Conservation (phyloP, 345 rosid species). For the Triadica sebifera region DNA sequence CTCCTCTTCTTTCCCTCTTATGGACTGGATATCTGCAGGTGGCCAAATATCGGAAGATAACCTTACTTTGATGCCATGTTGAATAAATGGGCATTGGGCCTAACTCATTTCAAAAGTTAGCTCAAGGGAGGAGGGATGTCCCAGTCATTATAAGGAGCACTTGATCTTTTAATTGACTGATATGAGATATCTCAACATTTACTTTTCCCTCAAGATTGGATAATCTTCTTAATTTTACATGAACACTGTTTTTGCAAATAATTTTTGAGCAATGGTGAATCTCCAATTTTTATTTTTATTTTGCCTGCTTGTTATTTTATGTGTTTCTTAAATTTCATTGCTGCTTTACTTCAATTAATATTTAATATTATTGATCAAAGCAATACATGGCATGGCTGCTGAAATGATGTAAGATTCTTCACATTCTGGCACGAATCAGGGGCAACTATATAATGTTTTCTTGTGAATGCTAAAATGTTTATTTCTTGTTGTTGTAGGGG, state of each 20-base stretch:
- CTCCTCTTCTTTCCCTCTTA: no score
- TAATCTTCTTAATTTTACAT: not conserved
- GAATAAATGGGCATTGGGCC: no score
- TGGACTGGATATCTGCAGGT: no score
- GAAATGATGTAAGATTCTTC: not conserved
- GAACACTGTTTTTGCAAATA: no score
- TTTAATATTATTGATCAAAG: not conserved
- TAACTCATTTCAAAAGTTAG: no score
- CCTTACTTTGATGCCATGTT: no score
- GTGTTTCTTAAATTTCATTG: not conserved
- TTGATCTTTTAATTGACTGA: no score
- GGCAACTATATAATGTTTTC: not conserved
- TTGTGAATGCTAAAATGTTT: not conserved
- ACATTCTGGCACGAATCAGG: no score
- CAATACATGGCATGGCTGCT: not conserved
- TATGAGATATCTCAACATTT: no score
- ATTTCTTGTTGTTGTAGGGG: constrained; percentile 50
- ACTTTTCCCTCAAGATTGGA: not conserved
- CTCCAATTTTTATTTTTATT: not conserved
- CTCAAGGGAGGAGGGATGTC: no score
- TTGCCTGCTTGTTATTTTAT: not conserved
- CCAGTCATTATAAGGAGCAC: no score
- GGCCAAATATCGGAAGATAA: no score
- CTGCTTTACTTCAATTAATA: not conserved
- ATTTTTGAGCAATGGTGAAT: not conserved